phyloP scores from a whole-genome alignment of 1,139 yeast species.

The Candida glucosophila region DNA sequence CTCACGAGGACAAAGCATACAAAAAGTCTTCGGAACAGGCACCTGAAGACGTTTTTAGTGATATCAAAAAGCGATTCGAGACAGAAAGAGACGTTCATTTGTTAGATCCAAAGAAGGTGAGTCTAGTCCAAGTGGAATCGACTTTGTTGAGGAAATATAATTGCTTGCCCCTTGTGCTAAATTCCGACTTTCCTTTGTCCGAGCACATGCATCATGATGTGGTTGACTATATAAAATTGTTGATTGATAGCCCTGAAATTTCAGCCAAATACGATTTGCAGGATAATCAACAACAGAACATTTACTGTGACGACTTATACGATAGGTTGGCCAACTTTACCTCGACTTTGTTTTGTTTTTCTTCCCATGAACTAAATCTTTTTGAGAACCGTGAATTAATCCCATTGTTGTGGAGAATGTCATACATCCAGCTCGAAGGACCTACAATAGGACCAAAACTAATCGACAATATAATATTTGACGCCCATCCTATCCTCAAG shows the following conservation, averaged over 20 bases:
- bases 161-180: slow-evolving; percentile 10
- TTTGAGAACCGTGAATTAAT: slow-evolving; percentile 19
- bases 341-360: slow-evolving; percentile 17
- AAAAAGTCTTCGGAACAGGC: slow-evolving; percentile 10
- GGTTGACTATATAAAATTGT: slow-evolving; percentile 20
- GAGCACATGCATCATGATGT: slow-evolving; percentile 19
- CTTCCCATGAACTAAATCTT: slow-evolving; percentile 16
- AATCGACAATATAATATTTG: slow-evolving; percentile 18
- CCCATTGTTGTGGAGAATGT: slow-evolving; percentile 29
- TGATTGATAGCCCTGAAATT: slow-evolving; percentile 26
- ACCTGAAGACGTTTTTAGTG: slow-evolving; percentile 12
- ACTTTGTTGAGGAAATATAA: slow-evolving; percentile 22
- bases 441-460: slow-evolving; percentile 16
- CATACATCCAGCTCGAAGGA: slow-evolving; percentile 9
- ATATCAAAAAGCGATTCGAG: slow-evolving; percentile 26
- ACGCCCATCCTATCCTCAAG: slow-evolving; percentile 7
- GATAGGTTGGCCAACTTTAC: slow-evolving; percentile 22
- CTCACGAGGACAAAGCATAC: slow-evolving; percentile 5
- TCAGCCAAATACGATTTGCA: slow-evolving; percentile 5
- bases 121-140: slow-evolving; percentile 16
- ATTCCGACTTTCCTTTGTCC: slow-evolving; percentile 7
- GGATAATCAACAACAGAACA: slow-evolving; percentile 1
- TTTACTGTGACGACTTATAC: slow-evolving; percentile 8
- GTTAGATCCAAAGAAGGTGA: slow-evolving; percentile 21
- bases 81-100: slow-evolving; percentile 32